Percentiles rank a stretch among this genome's conserved stretches.
Evolutionary conservation across 768 basidiomycete genomes (phyloP).

Genomic region (Lactarius akahatsu): DNA sequence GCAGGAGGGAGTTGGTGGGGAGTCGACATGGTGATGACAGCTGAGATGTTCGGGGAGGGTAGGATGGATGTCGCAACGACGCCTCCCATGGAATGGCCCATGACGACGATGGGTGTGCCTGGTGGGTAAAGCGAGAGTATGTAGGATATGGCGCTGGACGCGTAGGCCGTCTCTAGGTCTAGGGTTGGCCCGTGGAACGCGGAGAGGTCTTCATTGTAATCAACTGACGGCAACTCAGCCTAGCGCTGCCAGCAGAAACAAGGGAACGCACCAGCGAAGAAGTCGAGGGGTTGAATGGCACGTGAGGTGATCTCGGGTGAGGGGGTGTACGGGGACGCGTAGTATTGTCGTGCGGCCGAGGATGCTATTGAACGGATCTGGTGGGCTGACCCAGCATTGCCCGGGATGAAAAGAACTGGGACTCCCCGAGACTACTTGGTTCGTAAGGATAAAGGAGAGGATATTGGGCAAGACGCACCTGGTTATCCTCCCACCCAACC

Average conservation of each 20-base stretch:
- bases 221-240: slow-evolving; percentile 52
- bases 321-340: slow-evolving; percentile 54
- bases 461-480: slow-evolving; percentile 43
- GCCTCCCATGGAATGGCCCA: slow-evolving; percentile 99
- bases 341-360: slow-evolving; percentile 82
- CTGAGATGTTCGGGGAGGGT: slow-evolving; percentile 62
- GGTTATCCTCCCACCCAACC: slow-evolving; percentile 69
- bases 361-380: slow-evolving; percentile 96
- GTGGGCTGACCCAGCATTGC: slow-evolving; percentile 92
- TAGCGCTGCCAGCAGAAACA: neutral
- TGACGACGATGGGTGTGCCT: slow-evolving; percentile 63
- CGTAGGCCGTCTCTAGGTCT: slow-evolving; percentile 75
- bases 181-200: slow-evolving; percentile 93
- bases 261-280: slow-evolving; percentile 70
- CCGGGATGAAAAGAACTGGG: slow-evolving; percentile 96
- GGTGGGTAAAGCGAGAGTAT: slow-evolving; percentile 75
- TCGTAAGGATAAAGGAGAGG: slow-evolving; percentile 7
- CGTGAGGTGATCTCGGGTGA: slow-evolving; percentile 53
- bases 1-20: slow-evolving; percentile 88
- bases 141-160: slow-evolving; percentile 66
- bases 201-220: slow-evolving; percentile 96
- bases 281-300: slow-evolving; percentile 62
- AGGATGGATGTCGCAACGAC: slow-evolving; percentile 82
- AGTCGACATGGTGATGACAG: slow-evolving; percentile 94
- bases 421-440: slow-evolving; percentile 45